Base-by-base conservation (phyloP, 1,284 basidiomycete genomes). In the Austropuccinia psidii region DNA sequence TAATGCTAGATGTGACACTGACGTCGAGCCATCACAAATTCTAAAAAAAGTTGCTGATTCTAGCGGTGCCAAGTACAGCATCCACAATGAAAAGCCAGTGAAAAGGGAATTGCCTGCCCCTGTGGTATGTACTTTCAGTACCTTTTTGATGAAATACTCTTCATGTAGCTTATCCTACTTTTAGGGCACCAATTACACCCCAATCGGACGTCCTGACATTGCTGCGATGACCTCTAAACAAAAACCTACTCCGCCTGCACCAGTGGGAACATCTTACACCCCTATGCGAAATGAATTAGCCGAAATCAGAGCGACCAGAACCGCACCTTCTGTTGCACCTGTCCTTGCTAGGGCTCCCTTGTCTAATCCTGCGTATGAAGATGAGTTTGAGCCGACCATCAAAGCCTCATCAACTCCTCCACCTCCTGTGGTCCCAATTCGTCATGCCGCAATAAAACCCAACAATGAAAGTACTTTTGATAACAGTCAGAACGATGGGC, bases 21-120 rank as follows among this genome's bases (percentile, higher is more conserved):
- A 97, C 81, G 90, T 97, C 21, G 83, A 87, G 0, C 89, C 91
- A 0, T 82, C 84, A 0, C 80, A 89, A 58, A 91, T 97, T 80
- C 90, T 93, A 87, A 87, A 88, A 75, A 87, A 90, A 57, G 88
- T 98, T 29, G 89, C 90, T 81, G 90, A 91, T 45, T 90, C 93
- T 15, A 93, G 90, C 5, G 95, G 95, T n/a, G 87, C 92, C 0
- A 94, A 88, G 80, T 98, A 98, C 82, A 88, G 89, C 11, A 83
- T 85, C 5, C 89, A 91, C 77, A 77, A 78, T 47, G 77, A 79
- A 74, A 75, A 77, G 15, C 76, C 77, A 0, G 80, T 50, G 41
- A 77, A 72, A 76, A 79, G 43, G 77, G 79, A 52, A 72, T 78
- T 52, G 73, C 80, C 68, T 70, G 79, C 55, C 4, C 78, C 76